phyloP scores from a whole-genome alignment of 2,329 filamentous ascomycete genomes.

The Verticillium dahliae region DNA sequence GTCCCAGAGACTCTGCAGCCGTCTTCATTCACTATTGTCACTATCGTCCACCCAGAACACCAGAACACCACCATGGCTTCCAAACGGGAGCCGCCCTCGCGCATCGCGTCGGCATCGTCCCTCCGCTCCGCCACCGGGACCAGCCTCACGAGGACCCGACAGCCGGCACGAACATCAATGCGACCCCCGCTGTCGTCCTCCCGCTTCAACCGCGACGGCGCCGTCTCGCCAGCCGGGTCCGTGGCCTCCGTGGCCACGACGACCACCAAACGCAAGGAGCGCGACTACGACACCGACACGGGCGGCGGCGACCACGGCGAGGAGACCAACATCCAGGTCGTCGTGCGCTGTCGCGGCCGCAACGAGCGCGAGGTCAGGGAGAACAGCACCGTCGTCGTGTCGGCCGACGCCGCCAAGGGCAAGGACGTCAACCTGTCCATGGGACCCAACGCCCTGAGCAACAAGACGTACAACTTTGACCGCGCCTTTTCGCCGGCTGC shows the following conservation, averaged over 20 bases:
- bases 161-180: slow-evolving; percentile 6
- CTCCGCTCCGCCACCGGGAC: slow-evolving; percentile 7
- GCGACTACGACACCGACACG: slow-evolving; percentile 57
- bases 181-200: slow-evolving; percentile 9
- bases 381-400: slow-evolving; percentile 89
- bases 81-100: slow-evolving; percentile 13
- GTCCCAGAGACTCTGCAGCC: slow-evolving; percentile 1
- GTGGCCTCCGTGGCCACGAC: slow-evolving; percentile 52
- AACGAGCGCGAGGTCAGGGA: slow-evolving; percentile 90
- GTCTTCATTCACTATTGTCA: not conserved
- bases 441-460: slow-evolving; percentile 86
- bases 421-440: slow-evolving; percentile 81
- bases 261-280: slow-evolving; percentile 76
- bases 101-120: slow-evolving; percentile 6
- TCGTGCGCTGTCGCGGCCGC: slow-evolving; percentile 87
- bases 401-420: slow-evolving; percentile 81
- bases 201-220: slow-evolving; percentile 29
- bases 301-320: slow-evolving; percentile 35
- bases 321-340: slow-evolving; percentile 96
- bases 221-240: slow-evolving; percentile 66
- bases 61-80: slow-evolving; percentile 7
- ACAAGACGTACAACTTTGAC: slow-evolving; percentile 96
- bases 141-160: slow-evolving; percentile 1
- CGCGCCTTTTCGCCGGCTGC: slow-evolving; percentile 94
- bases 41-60: too few relatives aligned